Base-by-base conservation (phyloP, 345 rosid genomes). In the Cardamine occulta region DNA sequence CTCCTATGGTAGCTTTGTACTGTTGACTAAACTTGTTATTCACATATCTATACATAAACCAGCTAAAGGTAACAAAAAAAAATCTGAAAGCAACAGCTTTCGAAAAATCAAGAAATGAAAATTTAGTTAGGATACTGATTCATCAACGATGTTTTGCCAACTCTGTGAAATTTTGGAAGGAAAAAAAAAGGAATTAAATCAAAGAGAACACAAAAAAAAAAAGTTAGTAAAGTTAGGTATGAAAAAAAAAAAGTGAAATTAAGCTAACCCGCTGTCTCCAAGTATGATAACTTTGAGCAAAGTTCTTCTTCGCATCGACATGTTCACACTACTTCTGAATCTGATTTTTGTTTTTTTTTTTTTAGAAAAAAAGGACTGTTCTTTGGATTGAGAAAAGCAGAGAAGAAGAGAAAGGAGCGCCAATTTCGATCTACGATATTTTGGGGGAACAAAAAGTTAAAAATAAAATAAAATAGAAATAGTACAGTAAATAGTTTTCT, bases 141-240 rank as follows among this genome's bases (percentile, higher is more conserved):
- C 97, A 94, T 94, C 93, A 94, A 74, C 68, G 98, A 91, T 54
- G 98, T 94, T 91, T 94, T 94, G 81, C 98, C 98, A 65, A 91
- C 98, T 85, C 98, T 94, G 88, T 72, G 21, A 58, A 31, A 64
- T 39, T 55, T 48, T 45, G 5, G 24, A 2, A 52, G 28, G n/a
- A n/a, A n/a, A n/a, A n/a, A n/a, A 28, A 7, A 45, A 42, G 12
- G 11, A 35, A 53, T 57, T 23, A 61, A 53, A 35, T 29, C 39
- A 37, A 35, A 32, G 2, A 65, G n/a, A 13, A 12, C 15, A 51
- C 42, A 40, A 10, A 10, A 24, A 26, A 8, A 40, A 7, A 6
- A n/a, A 9, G 15, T 37, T 7, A 29, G 18, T 52, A 28, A 28
- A 23, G 66, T 13, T 34, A 63, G 44, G 59, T 24, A 34, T 4